Evolutionary conservation across 2,329 filamentous ascomycete species (phyloP), one percentile per base, ranked within the genome.

Genomic region (Pseudogymnoascus sp.): DNA sequence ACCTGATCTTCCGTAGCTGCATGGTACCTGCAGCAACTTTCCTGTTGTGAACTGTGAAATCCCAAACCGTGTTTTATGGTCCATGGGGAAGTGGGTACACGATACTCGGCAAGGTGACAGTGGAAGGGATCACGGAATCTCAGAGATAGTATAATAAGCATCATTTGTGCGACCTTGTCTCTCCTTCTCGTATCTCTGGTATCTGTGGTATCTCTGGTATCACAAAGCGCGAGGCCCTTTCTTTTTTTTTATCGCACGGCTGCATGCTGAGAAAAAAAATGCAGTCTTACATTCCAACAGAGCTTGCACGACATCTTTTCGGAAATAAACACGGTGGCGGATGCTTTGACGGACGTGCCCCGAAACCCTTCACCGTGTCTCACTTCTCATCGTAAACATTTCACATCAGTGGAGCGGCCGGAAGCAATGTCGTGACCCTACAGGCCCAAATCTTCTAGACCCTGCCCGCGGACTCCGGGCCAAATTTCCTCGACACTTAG

Each of bases 21-120:
- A 55, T 55, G 49, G 49, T 55, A 55, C 49, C 49, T 55, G 49
- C 49, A 55, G 49, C 49, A 55, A 33, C 25, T 55, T 55, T 33
- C 28, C 49, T 55, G 49, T 18, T 55, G 49, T 55, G 49, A 33
- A 33, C 12, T 33, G 25, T 18, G 49, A 55, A 55, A 55, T 55
- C 49, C 49, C 49, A 55, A 55, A 33, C 49, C 28, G 49, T 55
- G 49, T 55, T 55, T 55, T 55, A 55, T 55, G 45, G 25, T 55
- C 45, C 25, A 55, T 55, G 49, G 49, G 45, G 49, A 55, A 55
- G 28, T 55, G 49, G 49, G 49, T 33, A 33, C 49, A 55, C 49
- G n/a, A 33, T 55, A 33, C 25, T 55, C 45, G 45, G 28, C 14
- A 55, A 31, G 14, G 12, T 52, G 45, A 52, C 45, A 31, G 45